Evolutionary conservation across 768 basidiomycete species (phyloP).

Genomic region (Panaeolus cyanescens): DNA sequence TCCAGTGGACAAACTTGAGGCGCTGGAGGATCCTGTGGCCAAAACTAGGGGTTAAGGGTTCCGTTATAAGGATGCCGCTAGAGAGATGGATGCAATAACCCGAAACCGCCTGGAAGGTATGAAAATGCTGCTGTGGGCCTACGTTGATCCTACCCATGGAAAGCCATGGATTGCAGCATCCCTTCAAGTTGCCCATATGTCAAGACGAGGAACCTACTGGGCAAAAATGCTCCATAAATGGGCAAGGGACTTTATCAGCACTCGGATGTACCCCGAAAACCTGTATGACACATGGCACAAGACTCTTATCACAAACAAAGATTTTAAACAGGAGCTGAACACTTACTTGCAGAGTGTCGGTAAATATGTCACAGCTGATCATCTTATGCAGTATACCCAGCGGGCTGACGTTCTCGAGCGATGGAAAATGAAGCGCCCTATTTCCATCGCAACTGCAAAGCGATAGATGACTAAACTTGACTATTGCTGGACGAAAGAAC

Average conservation of each 20-base stretch:
- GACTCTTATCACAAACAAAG: constrained; percentile 26
- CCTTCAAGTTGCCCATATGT: constrained; percentile 15
- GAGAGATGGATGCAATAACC: background rate
- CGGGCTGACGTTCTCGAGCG: background rate
- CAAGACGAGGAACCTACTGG: constrained; percentile 11
- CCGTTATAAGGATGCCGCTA: too few species aligned
- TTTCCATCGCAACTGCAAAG: constrained; percentile 18
- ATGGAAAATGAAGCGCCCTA: constrained; percentile 14
- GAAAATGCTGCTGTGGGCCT: background rate
- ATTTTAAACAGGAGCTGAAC: constrained; percentile 22
- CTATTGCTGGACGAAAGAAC: constrained; percentile 24
- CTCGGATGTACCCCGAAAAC: constrained; percentile 21
- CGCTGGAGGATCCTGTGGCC: too few species aligned
- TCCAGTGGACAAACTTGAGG: too few species aligned
- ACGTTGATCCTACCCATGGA: background rate
- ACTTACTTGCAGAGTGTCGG: constrained; percentile 18
- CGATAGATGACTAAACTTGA: constrained; percentile 31
- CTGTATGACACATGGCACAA: constrained; percentile 28
- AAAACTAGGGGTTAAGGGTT: too few species aligned
- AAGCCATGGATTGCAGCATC: constrained; percentile 22
- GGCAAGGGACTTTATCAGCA: constrained; percentile 16
- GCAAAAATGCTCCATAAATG: constrained; percentile 16
- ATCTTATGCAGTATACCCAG: background rate
- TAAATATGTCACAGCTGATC: constrained; percentile 7
- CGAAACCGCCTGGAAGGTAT: background rate